A percentile compares a stretch with the other conserved stretches of the same genome.
These are phyloP conservation scores for Plenodomus tracheiphilus DNA, from an alignment of 2,329 filamentous ascomycete genomes.

Conservation along the genomic window DNA sequence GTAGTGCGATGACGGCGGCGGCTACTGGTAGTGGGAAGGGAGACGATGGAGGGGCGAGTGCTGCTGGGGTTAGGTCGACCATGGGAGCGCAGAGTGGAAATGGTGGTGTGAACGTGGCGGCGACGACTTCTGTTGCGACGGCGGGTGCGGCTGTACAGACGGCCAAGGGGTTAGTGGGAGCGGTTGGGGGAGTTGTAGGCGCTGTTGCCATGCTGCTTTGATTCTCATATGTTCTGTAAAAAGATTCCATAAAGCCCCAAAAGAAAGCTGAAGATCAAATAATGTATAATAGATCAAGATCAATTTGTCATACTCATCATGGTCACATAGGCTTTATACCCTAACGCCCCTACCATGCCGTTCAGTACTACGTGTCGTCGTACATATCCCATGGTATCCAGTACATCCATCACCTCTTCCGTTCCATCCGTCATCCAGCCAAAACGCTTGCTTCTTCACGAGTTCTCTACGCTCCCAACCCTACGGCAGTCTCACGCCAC, in stretches of 20 bases:
- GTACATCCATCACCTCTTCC: too few relatives aligned
- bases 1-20: background rate
- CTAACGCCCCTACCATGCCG: background rate
- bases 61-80: background rate
- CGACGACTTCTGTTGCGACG: background rate
- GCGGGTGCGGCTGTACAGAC: slow-evolving; percentile 4
- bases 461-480: background rate
- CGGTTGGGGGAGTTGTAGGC: slow-evolving; percentile 1
- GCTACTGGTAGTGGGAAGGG: background rate
- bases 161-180: slow-evolving; percentile 3
- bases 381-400: background rate
- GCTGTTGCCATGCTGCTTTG: slow-evolving; percentile 7
- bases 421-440: background rate
- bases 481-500: slow-evolving; percentile 13
- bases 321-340: too few relatives aligned
- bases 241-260: too few relatives aligned
- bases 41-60: background rate
- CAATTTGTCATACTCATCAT: too few relatives aligned
- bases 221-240: background rate
- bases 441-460: too few relatives aligned
- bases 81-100: background rate
- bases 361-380: background rate
- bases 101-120: background rate
- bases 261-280: background rate
- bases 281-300: background rate